Percentiles rank a stretch among this genome's conserved stretches.
Conservation (phyloP, 176 grass and related monocot genomes). For the Rhynchospora tenuis region DNA sequence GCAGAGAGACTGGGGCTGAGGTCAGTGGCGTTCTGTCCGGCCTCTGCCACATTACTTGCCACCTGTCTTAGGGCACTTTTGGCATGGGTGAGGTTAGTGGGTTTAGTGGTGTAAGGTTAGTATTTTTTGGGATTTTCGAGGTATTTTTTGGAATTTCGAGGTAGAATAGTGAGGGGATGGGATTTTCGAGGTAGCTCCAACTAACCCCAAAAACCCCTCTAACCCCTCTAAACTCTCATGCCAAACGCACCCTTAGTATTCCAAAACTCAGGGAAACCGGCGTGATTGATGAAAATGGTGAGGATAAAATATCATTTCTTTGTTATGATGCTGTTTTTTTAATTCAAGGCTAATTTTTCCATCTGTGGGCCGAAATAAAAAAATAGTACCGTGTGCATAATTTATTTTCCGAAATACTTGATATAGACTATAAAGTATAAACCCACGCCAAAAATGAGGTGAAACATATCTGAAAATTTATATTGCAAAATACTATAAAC, state of each 20-base stretch:
- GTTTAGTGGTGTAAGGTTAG: too few relatives aligned
- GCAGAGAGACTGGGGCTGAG: neutral
- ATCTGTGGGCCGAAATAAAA: neutral
- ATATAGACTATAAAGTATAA: neutral
- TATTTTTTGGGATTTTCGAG: too few relatives aligned
- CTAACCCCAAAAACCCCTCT: too few relatives aligned
- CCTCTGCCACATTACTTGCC: neutral
- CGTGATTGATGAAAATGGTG: conserved; percentile 14
- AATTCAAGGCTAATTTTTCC: neutral
- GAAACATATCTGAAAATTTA: neutral
- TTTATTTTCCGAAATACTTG: neutral
- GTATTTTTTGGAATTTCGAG: too few relatives aligned
- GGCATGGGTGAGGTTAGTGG: too few relatives aligned
- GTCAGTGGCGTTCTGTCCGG: neutral
- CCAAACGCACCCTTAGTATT: too few relatives aligned
- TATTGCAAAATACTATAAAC: too few relatives aligned
- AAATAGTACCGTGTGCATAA: neutral
- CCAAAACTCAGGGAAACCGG: conserved; percentile 1
- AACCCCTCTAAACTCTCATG: too few relatives aligned
- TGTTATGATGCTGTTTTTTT: neutral
- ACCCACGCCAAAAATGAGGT: neutral
- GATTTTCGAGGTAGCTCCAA: too few relatives aligned
- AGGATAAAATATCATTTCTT: neutral
- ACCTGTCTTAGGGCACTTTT: too few relatives aligned
- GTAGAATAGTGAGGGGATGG: too few relatives aligned